Percentiles rank a stretch among this genome's conserved stretches.
Evolutionary conservation across 2,329 filamentous ascomycete genomes (phyloP).

Genomic region (Neoarthrinium moseri): DNA sequence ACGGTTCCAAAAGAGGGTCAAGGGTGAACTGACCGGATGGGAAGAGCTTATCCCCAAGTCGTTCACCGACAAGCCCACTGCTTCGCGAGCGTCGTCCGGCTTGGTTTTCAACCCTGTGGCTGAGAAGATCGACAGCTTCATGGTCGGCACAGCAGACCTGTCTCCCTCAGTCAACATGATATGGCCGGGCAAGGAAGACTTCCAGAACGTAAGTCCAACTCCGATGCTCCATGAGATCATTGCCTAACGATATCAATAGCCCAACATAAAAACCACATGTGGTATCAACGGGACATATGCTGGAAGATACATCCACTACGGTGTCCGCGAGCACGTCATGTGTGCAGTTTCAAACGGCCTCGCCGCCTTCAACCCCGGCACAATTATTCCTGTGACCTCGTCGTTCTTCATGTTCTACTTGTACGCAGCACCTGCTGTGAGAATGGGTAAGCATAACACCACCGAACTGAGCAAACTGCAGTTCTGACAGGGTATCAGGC

Average conservation of each 20-base stretch:
- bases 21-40: slow-evolving; percentile 49
- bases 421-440: slow-evolving; percentile 45
- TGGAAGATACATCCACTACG: slow-evolving; percentile 41
- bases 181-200: slow-evolving; percentile 48
- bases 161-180: slow-evolving; percentile 48
- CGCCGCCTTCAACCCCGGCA: slow-evolving; percentile 51
- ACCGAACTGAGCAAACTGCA: no score
- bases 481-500: no score
- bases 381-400: slow-evolving; percentile 52
- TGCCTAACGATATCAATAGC: slow-evolving; percentile 12
- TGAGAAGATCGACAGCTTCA: slow-evolving; percentile 35
- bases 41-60: slow-evolving; percentile 44
- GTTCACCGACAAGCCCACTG: slow-evolving; percentile 48
- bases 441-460: no score
- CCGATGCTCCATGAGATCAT: no score
- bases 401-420: slow-evolving; percentile 60
- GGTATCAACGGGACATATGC: slow-evolving; percentile 16
- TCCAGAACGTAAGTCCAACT: slow-evolving; percentile 40
- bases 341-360: slow-evolving; percentile 56
- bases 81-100: slow-evolving; percentile 46
- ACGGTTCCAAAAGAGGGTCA: slow-evolving; percentile 46
- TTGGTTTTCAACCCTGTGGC: slow-evolving; percentile 48
- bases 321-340: slow-evolving; percentile 64
- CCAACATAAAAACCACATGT: slow-evolving; percentile 17
- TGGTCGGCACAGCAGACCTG: slow-evolving; percentile 47